Percentiles rank a stretch among this genome's conserved stretches.
These are phyloP conservation scores for Conticribra guillardii DNA, from an alignment of 108 stramenopile genomes.

Conservation along the genomic window DNA sequence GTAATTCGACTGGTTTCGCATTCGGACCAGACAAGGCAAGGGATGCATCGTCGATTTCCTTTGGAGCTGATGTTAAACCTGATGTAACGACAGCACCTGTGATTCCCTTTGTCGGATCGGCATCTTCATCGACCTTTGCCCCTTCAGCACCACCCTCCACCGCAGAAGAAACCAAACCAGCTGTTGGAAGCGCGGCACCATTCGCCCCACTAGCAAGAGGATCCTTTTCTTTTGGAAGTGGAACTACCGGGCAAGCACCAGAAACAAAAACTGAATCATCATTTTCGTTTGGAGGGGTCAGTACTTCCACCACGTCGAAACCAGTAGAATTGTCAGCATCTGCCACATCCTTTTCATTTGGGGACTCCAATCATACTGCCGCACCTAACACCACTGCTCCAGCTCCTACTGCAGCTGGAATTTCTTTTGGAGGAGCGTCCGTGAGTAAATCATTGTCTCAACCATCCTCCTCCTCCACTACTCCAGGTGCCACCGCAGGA, in stretches of 20 bases:
- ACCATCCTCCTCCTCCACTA: no score
- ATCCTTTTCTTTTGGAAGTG: no score
- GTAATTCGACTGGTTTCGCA: background rate
- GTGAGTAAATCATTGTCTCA: no score
- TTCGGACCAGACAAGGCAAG: background rate
- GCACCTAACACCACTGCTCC: background rate
- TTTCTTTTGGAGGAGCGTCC: no score
- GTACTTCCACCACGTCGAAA: background rate
- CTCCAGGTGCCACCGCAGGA: background rate
- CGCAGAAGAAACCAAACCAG: background rate
- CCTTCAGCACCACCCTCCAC: background rate
- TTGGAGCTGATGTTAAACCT: background rate
- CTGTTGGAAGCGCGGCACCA: background rate
- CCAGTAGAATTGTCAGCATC: background rate
- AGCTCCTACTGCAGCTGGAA: background rate
- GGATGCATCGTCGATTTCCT: background rate
- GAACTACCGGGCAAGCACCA: no score
- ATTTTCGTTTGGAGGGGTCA: background rate
- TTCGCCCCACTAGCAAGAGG: no score
- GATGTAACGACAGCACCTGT: background rate
- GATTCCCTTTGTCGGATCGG: background rate
- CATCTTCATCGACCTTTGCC: no score
- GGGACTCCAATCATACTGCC: background rate
- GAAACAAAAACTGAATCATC: no score
- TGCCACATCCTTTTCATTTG: background rate